A percentile compares a stretch with the other conserved stretches of the same genome.
phyloP scores from a whole-genome alignment of 176 grass and related monocot species.

The Saccharum spontaneum region DNA sequence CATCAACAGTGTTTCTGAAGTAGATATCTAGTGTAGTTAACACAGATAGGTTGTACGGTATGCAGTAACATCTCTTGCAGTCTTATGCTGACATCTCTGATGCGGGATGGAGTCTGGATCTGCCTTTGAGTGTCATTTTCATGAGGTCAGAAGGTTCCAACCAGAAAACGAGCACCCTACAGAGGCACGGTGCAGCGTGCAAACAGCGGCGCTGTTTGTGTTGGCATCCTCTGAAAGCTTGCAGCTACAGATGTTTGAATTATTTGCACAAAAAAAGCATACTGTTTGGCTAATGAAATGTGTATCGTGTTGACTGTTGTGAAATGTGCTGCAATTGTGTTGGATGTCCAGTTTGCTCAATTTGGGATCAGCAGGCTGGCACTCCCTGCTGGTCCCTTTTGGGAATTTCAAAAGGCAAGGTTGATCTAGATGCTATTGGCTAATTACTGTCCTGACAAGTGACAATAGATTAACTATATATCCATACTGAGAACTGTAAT shows the following conservation, averaged over 20 bases:
- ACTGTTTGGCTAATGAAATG: not conserved
- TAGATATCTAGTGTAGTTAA: not conserved
- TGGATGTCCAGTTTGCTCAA: conserved; percentile 1
- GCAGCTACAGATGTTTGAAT: conserved; percentile 26
- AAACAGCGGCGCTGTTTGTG: conserved; percentile 1
- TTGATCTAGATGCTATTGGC: not conserved
- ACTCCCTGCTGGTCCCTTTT: not conserved
- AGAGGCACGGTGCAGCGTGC: not conserved
- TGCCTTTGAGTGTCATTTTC: conserved; percentile 17
- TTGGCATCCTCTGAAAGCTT: conserved; percentile 11
- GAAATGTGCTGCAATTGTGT: conserved; percentile 1
- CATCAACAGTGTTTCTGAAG: not conserved
- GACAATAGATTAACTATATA: conserved; percentile 3
- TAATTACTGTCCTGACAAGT: not conserved
- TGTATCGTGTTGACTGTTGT: not conserved
- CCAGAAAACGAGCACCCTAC: not conserved
- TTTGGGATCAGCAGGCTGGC: conserved; percentile 9
- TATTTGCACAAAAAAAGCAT: not conserved
- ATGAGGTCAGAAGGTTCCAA: conserved; percentile 32
- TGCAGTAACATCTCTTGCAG: not conserved
- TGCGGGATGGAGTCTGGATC: not conserved
- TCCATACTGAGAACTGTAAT: conserved; percentile 13
- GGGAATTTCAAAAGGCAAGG: conserved; percentile 16
- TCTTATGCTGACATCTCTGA: not conserved
- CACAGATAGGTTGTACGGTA: not conserved